Base-by-base conservation (phyloP, 345 rosid species). In the Salix dunnii region DNA sequence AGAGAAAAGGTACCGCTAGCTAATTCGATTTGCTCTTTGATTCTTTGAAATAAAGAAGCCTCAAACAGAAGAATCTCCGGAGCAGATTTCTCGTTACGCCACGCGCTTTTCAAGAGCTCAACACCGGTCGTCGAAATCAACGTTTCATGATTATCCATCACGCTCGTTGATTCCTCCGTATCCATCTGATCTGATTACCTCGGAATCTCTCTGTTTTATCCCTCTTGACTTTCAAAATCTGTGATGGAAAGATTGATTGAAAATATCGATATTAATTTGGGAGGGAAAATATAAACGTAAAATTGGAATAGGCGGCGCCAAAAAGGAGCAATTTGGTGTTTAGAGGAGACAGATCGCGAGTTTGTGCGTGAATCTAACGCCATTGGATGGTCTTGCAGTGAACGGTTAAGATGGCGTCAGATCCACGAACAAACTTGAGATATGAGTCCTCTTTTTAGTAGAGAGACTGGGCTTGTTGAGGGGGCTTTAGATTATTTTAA, bases 1-100 rank as follows among this genome's bases (percentile, higher is more conserved):
- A 48, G 58, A 6, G 0, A 20, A 35, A 20, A 53, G 43, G 76
- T 81, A 90, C 94, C 92, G 85, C 79, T 68, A 90, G 85, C 79
- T 68, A 90, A 82, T 71, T 90, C 82, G 69, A 91, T 89, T 85
- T 89, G 91, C 60, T 81, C 91, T 63, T 84, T 77, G 61, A 86
- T 84, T 81, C 97, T 82, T 70, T 86, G 76, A 64, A 93, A 83
- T 75, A 91, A 85, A 72, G 81, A 82, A 5, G 80, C 76, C 71
- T 89, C 88, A 77, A 80, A 90, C 31, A 72, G 91, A 73, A 93
- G 97, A 83, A 91, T 86, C 89, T 93, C 95, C 20, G 95, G 98
- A 40, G 97, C 94, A 25, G 95, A 91, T 76, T 93, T 93, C 92
- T 93, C 98, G 83, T 93, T 91, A n/a, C 94, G 91, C 97, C 95